Percentiles rank a stretch among this genome's conserved stretches.
Evolutionary conservation across 352 stramenopile genomes (phyloP).

Genomic region (Blastocystis sp.): DNA sequence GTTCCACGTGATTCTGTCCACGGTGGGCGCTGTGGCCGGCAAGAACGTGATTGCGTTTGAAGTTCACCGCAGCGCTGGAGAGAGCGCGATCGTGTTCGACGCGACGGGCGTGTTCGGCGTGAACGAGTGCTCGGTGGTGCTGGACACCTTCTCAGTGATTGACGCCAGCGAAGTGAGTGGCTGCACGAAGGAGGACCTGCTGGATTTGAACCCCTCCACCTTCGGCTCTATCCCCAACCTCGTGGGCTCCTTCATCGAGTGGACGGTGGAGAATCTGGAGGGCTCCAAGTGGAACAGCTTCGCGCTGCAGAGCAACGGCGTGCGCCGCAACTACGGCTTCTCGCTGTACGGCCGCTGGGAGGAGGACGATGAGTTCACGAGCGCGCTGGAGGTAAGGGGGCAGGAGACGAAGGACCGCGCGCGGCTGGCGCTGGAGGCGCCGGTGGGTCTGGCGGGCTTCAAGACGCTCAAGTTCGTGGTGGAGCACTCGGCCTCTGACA

Average conservation of each 20-base stretch:
- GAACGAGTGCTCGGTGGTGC: background rate
- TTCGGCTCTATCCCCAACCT: background rate
- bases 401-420: background rate
- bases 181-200: background rate
- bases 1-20: constrained; percentile 7
- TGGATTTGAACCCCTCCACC: background rate
- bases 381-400: background rate
- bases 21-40: background rate
- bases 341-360: constrained; percentile 25
- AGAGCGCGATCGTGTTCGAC: constrained; percentile 16
- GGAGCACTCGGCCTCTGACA: background rate
- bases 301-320: background rate
- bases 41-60: constrained; percentile 20
- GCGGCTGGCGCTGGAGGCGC: background rate
- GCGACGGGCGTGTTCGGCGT: constrained; percentile 24
- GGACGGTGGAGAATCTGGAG: constrained; percentile 21
- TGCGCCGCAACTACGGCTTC: background rate
- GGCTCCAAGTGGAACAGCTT: constrained; percentile 22
- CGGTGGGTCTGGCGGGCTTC: background rate
- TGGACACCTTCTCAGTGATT: constrained; percentile 7
- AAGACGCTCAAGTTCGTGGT: background rate
- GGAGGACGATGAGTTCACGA: background rate
- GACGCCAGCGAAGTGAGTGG: background rate
- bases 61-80: background rate
- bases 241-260: background rate